Conservation (phyloP, 306 rosid species). For the Neltuma alba region DNA sequence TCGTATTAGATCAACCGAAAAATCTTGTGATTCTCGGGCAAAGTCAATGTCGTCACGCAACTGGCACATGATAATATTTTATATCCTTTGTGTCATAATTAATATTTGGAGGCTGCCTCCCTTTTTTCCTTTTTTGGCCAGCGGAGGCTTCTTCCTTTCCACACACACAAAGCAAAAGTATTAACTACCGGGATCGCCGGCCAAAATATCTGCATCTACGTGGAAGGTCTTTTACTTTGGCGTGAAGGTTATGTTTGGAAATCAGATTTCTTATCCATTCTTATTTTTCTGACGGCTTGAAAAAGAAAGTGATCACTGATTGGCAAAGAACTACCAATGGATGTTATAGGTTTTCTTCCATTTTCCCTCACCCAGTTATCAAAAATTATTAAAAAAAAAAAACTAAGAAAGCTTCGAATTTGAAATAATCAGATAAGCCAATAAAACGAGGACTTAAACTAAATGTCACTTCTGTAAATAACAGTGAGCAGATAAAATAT, state of each 20-base stretch:
- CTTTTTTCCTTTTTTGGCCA: too few species aligned
- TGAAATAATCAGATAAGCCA: not conserved
- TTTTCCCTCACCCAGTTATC: too few species aligned
- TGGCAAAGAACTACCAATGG: not conserved
- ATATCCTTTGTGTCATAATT: too few species aligned
- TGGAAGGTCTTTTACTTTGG: too few species aligned
- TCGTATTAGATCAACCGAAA: not conserved
- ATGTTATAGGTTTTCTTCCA: not conserved
- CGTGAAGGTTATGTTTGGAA: not conserved
- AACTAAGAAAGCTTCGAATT: too few species aligned
- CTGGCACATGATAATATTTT: not conserved
- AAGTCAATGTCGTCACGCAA: not conserved
- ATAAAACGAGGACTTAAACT: not conserved
- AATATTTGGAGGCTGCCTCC: too few species aligned
- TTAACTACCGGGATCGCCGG: not conserved
- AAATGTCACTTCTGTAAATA: slow-evolving; percentile 19
- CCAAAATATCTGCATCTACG: slow-evolving; percentile 23
- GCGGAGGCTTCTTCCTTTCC: too few species aligned
- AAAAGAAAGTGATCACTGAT: not conserved
- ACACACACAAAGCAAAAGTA: not conserved
- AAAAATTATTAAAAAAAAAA: too few species aligned
- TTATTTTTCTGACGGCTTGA: not conserved
- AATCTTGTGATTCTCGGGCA: not conserved
- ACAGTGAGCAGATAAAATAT: not conserved
- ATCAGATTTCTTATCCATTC: not conserved